Percentiles rank a stretch among this genome's conserved stretches.
These are phyloP conservation scores for Simplicillium aogashimaense DNA, from an alignment of 2,329 filamentous ascomycete genomes.

Conservation along the genomic window DNA sequence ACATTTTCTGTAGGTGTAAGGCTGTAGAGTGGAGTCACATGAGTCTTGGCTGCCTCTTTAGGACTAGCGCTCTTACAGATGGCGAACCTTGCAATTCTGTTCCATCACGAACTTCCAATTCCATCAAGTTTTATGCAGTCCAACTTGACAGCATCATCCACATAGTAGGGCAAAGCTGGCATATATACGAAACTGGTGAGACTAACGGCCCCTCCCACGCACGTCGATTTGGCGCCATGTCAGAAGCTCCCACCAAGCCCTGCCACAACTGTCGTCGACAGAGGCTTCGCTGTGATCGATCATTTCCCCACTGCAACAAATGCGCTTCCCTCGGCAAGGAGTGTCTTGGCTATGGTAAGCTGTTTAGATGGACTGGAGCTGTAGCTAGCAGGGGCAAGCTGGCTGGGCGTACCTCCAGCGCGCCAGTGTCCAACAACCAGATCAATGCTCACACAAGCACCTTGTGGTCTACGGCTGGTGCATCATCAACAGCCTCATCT, in stretches of 20 bases:
- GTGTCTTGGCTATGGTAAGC: constrained; percentile 42
- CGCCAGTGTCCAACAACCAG: constrained; percentile 13
- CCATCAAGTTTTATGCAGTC: no score
- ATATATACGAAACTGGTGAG: no score
- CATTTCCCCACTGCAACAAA: constrained; percentile 41
- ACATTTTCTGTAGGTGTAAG: not conserved
- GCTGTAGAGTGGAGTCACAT: constrained; percentile 6
- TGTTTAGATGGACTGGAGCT: constrained; percentile 42
- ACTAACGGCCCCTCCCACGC: no score
- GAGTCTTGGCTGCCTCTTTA: constrained; percentile 19
- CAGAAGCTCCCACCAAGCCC: constrained; percentile 20
- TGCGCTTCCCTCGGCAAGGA: constrained; percentile 36
- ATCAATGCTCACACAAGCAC: no score
- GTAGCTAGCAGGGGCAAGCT: constrained; percentile 31
- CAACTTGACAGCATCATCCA: no score
- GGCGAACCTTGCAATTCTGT: not conserved
- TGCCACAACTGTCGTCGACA: constrained; percentile 46
- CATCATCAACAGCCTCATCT: not conserved
- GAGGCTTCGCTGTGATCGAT: constrained; percentile 42
- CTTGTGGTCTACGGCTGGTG: not conserved
- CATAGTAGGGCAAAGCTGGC: no score
- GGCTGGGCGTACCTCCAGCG: constrained; percentile 27
- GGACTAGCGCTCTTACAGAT: constrained; percentile 14
- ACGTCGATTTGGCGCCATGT: constrained; percentile 5
- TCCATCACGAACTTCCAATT: no score